These are phyloP conservation scores for Ceratobasidium papillatum DNA, from an alignment of 1,284 basidiomycete species.

Conservation along the genomic window DNA sequence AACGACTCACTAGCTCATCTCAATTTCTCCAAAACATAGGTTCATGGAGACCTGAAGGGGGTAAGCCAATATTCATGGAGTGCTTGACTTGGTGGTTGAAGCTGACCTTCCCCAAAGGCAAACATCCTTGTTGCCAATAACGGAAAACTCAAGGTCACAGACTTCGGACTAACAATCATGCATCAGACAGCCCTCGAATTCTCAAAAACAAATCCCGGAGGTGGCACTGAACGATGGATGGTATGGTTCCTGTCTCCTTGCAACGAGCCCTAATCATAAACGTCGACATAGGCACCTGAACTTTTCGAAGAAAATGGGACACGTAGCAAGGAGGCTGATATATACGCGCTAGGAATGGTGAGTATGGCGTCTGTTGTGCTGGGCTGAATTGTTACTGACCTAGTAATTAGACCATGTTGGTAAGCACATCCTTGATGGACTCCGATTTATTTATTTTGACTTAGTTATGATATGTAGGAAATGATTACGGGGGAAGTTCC, in stretches of 20 bases:
- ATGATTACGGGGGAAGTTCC: not conserved
- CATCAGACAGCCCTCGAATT: conserved; percentile 1
- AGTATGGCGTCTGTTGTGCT: not conserved
- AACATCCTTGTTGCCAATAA: not conserved
- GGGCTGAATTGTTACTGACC: not conserved
- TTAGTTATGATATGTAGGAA: not conserved
- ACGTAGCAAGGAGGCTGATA: conserved; percentile 5
- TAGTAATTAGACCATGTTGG: not conserved
- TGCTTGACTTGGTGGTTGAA: not conserved
- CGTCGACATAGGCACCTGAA: not conserved
- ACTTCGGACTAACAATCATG: conserved; percentile 13
- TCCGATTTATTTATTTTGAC: no score
- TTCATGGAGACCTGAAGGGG: conserved; percentile 9
- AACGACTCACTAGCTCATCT: not conserved
- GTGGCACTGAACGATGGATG: conserved; percentile 8
- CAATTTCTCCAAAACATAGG: not conserved
- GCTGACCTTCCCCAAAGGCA: not conserved
- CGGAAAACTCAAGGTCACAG: not conserved
- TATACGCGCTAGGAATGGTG: not conserved
- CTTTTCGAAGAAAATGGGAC: not conserved
- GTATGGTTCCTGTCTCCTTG: not conserved
- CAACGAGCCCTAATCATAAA: not conserved
- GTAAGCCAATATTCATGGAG: not conserved
- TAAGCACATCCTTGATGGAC: not conserved
- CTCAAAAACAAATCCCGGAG: not conserved